Evolutionary conservation across 2,329 filamentous ascomycete genomes (phyloP).

Genomic region (Xylariomycetidae sp.): DNA sequence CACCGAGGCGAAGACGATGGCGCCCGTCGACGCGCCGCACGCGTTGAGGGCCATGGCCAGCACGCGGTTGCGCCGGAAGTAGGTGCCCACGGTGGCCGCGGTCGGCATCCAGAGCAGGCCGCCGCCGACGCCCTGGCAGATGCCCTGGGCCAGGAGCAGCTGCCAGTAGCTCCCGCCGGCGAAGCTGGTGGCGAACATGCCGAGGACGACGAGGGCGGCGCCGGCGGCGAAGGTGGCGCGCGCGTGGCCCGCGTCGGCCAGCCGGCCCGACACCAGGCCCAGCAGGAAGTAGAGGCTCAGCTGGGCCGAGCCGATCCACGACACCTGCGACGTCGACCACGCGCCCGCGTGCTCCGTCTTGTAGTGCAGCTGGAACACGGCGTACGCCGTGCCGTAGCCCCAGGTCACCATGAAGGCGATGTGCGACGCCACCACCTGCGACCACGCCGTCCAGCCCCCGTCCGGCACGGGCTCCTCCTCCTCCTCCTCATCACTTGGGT

Average conservation of each 20-base stretch:
- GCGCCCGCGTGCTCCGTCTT: constrained; percentile 26
- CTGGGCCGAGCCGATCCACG: constrained; percentile 40
- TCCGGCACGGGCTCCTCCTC: too few relatives aligned
- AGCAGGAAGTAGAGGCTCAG: constrained; percentile 29
- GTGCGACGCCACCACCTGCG: constrained; percentile 12
- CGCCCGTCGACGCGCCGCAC: constrained; percentile 57
- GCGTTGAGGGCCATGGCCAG: constrained; percentile 57
- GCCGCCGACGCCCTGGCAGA: constrained; percentile 49
- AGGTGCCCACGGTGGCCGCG: constrained; percentile 23
- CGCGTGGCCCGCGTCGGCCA: constrained; percentile 29
- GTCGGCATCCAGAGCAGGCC: constrained; percentile 4
- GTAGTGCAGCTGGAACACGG: constrained; percentile 20
- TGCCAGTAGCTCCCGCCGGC: constrained; percentile 34
- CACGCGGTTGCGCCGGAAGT: constrained; percentile 52
- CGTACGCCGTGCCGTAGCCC: constrained; percentile 14
- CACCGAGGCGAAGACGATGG: constrained; percentile 58
- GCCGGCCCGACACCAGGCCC: constrained; percentile 26
- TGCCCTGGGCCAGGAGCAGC: constrained; percentile 40
- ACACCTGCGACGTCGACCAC: constrained; percentile 32
- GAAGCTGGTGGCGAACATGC: constrained; percentile 33
- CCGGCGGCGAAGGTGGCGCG: constrained; percentile 24
- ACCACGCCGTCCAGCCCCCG: constrained; percentile 13
- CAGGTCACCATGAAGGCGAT: constrained; percentile 16
- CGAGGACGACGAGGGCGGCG: constrained; percentile 33
- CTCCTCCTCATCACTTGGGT: too few relatives aligned